Evolutionary conservation across 1,284 basidiomycete genomes (phyloP).

Genomic region (Cerioporus squamosus): DNA sequence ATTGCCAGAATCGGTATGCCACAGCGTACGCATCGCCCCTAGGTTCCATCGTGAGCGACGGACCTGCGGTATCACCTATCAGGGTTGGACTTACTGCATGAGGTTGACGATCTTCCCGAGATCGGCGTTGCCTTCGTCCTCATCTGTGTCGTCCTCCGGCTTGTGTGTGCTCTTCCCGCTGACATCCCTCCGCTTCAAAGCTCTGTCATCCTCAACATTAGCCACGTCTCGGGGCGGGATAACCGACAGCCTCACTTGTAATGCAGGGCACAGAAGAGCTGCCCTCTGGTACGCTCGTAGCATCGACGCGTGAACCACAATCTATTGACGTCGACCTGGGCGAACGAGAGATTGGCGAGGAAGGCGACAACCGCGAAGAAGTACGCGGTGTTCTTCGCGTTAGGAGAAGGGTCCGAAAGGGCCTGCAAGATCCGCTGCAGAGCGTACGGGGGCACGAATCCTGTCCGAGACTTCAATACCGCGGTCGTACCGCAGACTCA

Average conservation of each 20-base stretch:
- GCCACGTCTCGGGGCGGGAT: too few relatives aligned
- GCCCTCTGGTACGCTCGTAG: slow-evolving; percentile 69
- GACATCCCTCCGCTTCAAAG: slow-evolving; percentile 61
- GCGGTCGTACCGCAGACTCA: too few relatives aligned
- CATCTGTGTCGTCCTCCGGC: slow-evolving; percentile 38
- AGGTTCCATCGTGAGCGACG: too few relatives aligned
- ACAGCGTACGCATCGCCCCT: slow-evolving; percentile 77
- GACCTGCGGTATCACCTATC: background rate
- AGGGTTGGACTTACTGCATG: slow-evolving; percentile 57
- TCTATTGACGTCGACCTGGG: slow-evolving; percentile 68
- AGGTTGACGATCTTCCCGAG: slow-evolving; percentile 75
- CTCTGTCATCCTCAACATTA: slow-evolving; percentile 31
- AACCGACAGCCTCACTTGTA: slow-evolving; percentile 46
- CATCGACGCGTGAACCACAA: slow-evolving; percentile 68
- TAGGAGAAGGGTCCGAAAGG: slow-evolving; percentile 48
- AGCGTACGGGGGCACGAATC: slow-evolving; percentile 63
- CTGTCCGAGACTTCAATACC: slow-evolving; percentile 27
- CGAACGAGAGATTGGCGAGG: slow-evolving; percentile 69
- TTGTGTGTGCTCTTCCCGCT: slow-evolving; percentile 55
- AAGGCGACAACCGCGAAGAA: slow-evolving; percentile 72
- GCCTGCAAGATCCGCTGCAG: slow-evolving; percentile 60
- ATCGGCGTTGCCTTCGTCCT: slow-evolving; percentile 54
- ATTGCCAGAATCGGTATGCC: slow-evolving; percentile 73
- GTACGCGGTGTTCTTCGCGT: slow-evolving; percentile 62
- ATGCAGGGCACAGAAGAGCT: slow-evolving; percentile 74